Percentiles rank a stretch among this genome's conserved stretches.
These are phyloP conservation scores for Eutrema yunnanense DNA, from an alignment of 345 rosid species.

Conservation along the genomic window DNA sequence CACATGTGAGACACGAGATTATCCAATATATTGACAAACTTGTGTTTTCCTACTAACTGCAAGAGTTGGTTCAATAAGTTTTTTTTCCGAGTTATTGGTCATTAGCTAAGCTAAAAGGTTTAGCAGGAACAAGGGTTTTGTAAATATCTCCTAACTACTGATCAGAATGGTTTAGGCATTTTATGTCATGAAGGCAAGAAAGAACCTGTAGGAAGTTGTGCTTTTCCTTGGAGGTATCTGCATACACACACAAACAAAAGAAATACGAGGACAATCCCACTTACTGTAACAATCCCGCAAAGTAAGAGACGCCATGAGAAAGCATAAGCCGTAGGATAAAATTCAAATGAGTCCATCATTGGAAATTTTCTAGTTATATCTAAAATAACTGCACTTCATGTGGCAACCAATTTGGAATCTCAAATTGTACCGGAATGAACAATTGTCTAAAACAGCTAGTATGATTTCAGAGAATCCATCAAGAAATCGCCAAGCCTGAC, in stretches of 20 bases:
- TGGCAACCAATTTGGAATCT: background rate
- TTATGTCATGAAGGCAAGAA: background rate
- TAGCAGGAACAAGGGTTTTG: background rate
- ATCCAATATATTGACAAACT: no score
- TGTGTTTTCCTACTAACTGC: background rate
- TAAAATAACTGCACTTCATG: background rate
- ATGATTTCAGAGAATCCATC: background rate
- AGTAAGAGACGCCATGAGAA: background rate
- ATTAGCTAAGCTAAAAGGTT: background rate
- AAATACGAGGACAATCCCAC: background rate
- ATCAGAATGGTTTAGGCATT: background rate
- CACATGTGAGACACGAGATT: constrained; percentile 51
- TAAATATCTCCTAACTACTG: background rate
- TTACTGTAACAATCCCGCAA: background rate
- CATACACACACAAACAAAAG: constrained; percentile 30
- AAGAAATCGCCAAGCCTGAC: background rate
- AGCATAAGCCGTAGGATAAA: background rate
- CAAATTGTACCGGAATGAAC: background rate
- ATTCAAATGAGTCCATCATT: background rate
- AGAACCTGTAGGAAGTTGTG: constrained; percentile 41
- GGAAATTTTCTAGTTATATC: background rate
- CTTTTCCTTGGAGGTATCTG: constrained; percentile 88
- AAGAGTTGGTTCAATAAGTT: background rate
- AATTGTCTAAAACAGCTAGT: background rate
- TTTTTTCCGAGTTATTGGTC: background rate